Conservation (phyloP, 2,329 filamentous ascomycete genomes). For the Sclerotinia subarctica region DNA sequence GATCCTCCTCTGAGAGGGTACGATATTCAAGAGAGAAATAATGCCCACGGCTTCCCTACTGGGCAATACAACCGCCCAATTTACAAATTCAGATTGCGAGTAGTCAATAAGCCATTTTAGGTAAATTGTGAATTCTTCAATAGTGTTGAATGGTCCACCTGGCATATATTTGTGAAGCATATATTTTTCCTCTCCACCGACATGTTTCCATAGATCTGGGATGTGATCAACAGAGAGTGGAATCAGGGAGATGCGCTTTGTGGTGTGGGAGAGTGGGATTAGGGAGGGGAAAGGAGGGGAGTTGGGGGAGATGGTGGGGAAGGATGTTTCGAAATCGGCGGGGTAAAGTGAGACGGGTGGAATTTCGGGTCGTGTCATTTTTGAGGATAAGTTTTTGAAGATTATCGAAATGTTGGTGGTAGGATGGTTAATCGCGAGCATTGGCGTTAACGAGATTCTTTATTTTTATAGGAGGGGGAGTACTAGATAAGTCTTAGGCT, state of each 20-base stretch:
- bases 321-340: constrained; percentile 10
- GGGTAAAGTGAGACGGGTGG: constrained; percentile 1
- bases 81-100: not conserved
- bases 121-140: constrained; percentile 35
- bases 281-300: constrained; percentile 8
- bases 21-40: constrained; percentile 45
- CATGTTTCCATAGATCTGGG: constrained; percentile 26
- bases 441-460: not conserved
- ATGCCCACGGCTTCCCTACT: constrained; percentile 42
- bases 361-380: not conserved
- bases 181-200: constrained; percentile 28
- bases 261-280: constrained; percentile 16
- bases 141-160: constrained; percentile 39
- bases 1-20: constrained; percentile 47
- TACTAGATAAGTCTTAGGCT: not conserved
- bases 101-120: constrained; percentile 24
- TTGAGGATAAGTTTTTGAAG: not conserved
- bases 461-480: not conserved
- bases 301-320: not conserved
- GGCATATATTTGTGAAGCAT: constrained; percentile 45
- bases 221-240: constrained; percentile 26
- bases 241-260: constrained; percentile 26
- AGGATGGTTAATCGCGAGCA: not conserved
- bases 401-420: not conserved
- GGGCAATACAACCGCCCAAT: constrained; percentile 10